These are phyloP conservation scores for Ceratonia siliqua DNA, from an alignment of 306 rosid genomes.

Conservation along the genomic window DNA sequence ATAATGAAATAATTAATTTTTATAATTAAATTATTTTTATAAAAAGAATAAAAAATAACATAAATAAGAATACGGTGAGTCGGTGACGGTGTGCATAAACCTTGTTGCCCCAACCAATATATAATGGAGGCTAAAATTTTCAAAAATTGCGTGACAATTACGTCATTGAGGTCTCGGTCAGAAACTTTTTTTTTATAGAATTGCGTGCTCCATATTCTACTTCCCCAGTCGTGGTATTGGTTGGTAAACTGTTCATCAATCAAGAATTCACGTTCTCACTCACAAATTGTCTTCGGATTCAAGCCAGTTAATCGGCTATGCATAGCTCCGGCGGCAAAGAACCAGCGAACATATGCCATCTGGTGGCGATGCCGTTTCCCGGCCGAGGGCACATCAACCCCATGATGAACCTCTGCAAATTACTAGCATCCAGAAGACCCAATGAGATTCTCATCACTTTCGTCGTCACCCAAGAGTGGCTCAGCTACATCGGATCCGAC, in stretches of 20 bases:
- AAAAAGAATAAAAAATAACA: too few species aligned
- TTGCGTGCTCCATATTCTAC: neutral
- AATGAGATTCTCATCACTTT: slow-evolving; percentile 34
- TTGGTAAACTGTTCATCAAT: neutral
- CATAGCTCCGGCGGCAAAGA: neutral
- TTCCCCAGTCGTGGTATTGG: neutral
- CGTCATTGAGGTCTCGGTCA: neutral
- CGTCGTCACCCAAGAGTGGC: slow-evolving; percentile 51
- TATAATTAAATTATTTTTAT: too few species aligned
- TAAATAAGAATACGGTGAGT: too few species aligned
- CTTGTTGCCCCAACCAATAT: too few species aligned
- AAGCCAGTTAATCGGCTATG: neutral
- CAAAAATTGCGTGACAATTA: neutral
- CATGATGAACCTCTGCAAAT: slow-evolving; percentile 47
- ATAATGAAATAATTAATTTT: too few species aligned
- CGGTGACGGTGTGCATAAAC: too few species aligned
- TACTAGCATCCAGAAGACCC: slow-evolving; percentile 23
- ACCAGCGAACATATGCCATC: slow-evolving; percentile 26
- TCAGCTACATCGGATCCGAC: slow-evolving; percentile 36
- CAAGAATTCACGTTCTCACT: neutral
- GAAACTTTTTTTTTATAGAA: neutral
- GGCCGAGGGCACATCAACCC: slow-evolving; percentile 53
- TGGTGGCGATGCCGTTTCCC: slow-evolving; percentile 53
- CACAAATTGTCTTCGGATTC: neutral
- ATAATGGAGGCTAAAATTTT: too few species aligned